Evolutionary conservation across 768 basidiomycete genomes (phyloP), one percentile per base, ranked within the genome.

Genomic region (Leccinum uliginosum): DNA sequence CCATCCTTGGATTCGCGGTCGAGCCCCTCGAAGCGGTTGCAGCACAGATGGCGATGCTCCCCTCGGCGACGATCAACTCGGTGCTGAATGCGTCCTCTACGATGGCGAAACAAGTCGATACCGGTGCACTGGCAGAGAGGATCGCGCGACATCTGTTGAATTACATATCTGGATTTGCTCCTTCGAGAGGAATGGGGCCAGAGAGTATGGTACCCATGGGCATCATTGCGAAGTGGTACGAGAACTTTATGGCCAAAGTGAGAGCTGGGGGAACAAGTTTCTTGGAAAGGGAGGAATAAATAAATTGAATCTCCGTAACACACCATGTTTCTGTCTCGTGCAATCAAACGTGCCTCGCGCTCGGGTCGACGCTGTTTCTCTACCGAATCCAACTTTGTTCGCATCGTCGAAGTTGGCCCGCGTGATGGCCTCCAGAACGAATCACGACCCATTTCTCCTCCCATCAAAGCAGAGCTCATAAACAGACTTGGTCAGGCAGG

Each of bases 401-500:
- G 65, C 51, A 88, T 97, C 46, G 88, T 98, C 45, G 94, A 96
- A 72, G 92, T 96, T 4, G 90, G 91, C 1, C 91, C 93, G 1
- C 78, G 94, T 27, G 94, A 98, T 71, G 94, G 94, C 1, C 78
- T 98, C 11, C 93, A 96, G 75, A 96, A 96, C 65, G 90, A 97
- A 65, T 84, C 86, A 60, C 78, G 80, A 0, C 74, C 85, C 6
- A 84, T 96, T 7, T 80, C 88, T 26, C 83, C 85, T 1, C 80
- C 82, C 27, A 74, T 87, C 58, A 95, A 95, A 70, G 82, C 86
- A 17, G 87, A 89, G 58, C 80, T 98, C 53, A 84, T 98, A 55
- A 81, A 90, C 59, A 76, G 86, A 14, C 82, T 98, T 11, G 82
- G 80, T 3, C 69, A 68, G 17, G 86, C 91, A 10, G 93, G 92